Evolutionary conservation across 345 rosid species (phyloP), one percentile per base, ranked within the genome.

Genomic region (Psidium friedrichsthalianum): DNA sequence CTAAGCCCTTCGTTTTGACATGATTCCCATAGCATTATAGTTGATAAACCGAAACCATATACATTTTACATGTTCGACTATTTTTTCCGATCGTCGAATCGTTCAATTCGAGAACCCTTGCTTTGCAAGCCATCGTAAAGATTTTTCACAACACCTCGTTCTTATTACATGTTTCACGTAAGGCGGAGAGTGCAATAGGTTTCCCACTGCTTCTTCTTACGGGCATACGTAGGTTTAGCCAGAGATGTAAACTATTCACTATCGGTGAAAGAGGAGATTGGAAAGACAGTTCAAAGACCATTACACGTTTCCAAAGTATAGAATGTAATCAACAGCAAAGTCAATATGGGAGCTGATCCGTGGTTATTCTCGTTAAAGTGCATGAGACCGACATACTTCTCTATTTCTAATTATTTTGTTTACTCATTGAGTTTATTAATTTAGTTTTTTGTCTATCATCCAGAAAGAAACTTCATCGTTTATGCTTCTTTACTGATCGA

Each of bases 261-360:
- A 51, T 51, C 7, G 21, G 32, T 61, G 74, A 29, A 3, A 3
- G 6, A 61, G 21, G 42, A 32, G 78, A 32, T 69, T 32, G 78
- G n/a, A 32, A 69, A 32, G 47, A 69, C 16, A 2, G 16, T 64
- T 64, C 76, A 64, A 32, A 16, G 36, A 32, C 76, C 76, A 32
- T 44, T 8, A 0, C 21, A 8, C 15, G 42, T 0, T 27, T 64
- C 42, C 42, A 8, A 15, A 32, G 22, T 40, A 2, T 64, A 16
- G 76, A 7, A 15, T 8, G 12, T 8, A 15, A 32, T 64, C 44
- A 69, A 32, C 44, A 16, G 3, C 44, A 32, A 16, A 32, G 24
- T 29, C 18, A 61, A 27, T 14, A 14, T 49, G 22, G 74, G 8
- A 61, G 42, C 40, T 0, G 42, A 1, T 42, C 44, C 44, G 5